phyloP scores from a whole-genome alignment of 169 alveolate genomes.

The Theileria equi region DNA sequence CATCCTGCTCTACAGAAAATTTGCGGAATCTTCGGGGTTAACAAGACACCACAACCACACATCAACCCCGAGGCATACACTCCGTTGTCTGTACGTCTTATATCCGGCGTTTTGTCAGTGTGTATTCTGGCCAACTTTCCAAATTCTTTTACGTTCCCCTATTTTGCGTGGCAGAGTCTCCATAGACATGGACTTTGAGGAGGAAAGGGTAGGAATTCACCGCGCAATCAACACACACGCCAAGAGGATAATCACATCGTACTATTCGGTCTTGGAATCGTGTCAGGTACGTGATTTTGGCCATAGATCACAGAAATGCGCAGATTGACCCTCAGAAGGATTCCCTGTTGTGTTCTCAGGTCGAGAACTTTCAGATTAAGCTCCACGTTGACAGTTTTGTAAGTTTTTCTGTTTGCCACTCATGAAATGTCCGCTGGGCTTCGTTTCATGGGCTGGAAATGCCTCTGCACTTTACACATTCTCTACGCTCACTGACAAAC shows the following conservation, averaged over 20 bases:
- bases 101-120: too few species aligned
- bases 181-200: slow-evolving; percentile 57
- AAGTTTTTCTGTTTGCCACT: neutral
- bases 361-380: slow-evolving; percentile 64
- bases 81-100: too few species aligned
- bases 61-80: too few species aligned
- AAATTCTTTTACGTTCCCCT: too few species aligned
- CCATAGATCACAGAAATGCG: neutral
- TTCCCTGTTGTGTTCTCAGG: slow-evolving; percentile 44
- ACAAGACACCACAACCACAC: too few species aligned
- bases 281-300: slow-evolving; percentile 42
- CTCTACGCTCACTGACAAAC: neutral
- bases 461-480: too few species aligned
- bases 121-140: too few species aligned
- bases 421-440: too few species aligned
- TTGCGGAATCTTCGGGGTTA: too few species aligned
- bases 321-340: slow-evolving; percentile 51
- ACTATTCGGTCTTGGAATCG: slow-evolving; percentile 51
- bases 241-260: slow-evolving; percentile 53
- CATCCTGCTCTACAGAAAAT: too few species aligned
- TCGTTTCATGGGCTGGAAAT: too few species aligned
- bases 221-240: slow-evolving; percentile 43
- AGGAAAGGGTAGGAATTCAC: slow-evolving; percentile 60
- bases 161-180: too few species aligned
- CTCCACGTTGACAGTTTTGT: slow-evolving; percentile 56